Evolutionary conservation across 345 rosid genomes (phyloP), one percentile per base, ranked within the genome.

Genomic region (Physaria fendleri): DNA sequence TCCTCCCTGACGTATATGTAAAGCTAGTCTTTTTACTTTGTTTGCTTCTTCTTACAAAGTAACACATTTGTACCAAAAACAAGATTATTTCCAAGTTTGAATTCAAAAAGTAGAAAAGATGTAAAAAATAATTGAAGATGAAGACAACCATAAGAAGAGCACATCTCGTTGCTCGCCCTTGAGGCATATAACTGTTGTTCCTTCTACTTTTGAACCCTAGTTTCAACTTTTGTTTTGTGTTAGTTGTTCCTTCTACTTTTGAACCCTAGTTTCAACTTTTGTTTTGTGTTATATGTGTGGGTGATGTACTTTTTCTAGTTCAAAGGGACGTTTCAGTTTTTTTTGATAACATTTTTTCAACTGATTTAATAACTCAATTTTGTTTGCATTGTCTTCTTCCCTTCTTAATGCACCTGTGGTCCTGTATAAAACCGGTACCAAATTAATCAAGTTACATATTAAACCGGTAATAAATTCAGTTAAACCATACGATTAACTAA

Each of bases 111-210:
- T n/a, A n/a, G n/a, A n/a, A n/a, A n/a, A n/a, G n/a, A n/a, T n/a
- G n/a, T n/a, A n/a, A n/a, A n/a, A n/a, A n/a, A n/a, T n/a, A n/a
- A n/a, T n/a, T n/a, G n/a, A n/a, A n/a, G n/a, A n/a, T n/a, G n/a
- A n/a, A n/a, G n/a, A n/a, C n/a, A n/a, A n/a, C n/a, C n/a, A n/a
- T n/a, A n/a, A n/a, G n/a, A n/a, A n/a, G n/a, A n/a, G n/a, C n/a
- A n/a, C n/a, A n/a, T n/a, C n/a, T n/a, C n/a, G n/a, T n/a, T n/a
- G n/a, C n/a, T n/a, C n/a, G n/a, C 89, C 91, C 28, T 49, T 82
- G 32, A 77, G 62, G 46, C 87, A 78, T 52, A 84, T 87, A 25
- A 77, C 78, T 0, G 81, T 81, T 18, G 64, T 82, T 50, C 80
- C 82, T 4, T 77, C 84, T 0, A 51, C 72, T 3, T 49, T 28